Evolutionary conservation across 2,329 filamentous ascomycete species (phyloP).

Genomic region (Cytospora piceicola): DNA sequence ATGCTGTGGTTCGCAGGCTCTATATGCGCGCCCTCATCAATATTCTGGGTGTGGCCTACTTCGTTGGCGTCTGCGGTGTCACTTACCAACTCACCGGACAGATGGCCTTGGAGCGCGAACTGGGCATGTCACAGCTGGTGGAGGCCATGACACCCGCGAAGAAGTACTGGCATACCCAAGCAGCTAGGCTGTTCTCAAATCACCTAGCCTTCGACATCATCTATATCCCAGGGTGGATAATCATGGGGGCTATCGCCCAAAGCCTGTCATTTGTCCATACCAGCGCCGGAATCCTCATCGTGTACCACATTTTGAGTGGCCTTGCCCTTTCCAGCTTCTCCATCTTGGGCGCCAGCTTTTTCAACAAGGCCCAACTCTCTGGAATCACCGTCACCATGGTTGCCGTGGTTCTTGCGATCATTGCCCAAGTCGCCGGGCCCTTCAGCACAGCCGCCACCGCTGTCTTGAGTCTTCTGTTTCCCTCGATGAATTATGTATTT

Average conservation of each 20-base stretch:
- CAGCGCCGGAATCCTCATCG: constrained; percentile 65
- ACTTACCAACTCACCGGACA: constrained; percentile 87
- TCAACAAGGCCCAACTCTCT: constrained; percentile 84
- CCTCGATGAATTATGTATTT: constrained; percentile 86
- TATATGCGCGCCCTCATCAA: constrained; percentile 78
- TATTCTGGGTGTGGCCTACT: constrained; percentile 77
- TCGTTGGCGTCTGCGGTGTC: constrained; percentile 78
- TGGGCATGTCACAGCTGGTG: constrained; percentile 84
- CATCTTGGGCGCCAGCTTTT: constrained; percentile 80
- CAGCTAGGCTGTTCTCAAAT: constrained; percentile 75
- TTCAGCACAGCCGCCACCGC: constrained; percentile 67
- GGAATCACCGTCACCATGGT: constrained; percentile 78
- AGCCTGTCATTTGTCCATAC: constrained; percentile 68
- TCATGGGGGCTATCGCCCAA: constrained; percentile 69
- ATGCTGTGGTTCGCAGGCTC: constrained; percentile 64
- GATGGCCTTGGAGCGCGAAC: constrained; percentile 82
- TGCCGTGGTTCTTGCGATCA: constrained; percentile 75
- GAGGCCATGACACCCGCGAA: constrained; percentile 89
- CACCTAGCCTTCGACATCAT: constrained; percentile 80
- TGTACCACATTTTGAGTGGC: constrained; percentile 78
- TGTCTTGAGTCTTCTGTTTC: constrained; percentile 76
- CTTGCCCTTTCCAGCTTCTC: constrained; percentile 79
- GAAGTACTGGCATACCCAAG: constrained; percentile 75
- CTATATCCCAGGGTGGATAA: constrained; percentile 82
- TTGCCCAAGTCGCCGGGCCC: constrained; percentile 74